Evolutionary conservation across 208 protist species (phyloP).

Genomic region (Acanthamoeba castellanii): DNA sequence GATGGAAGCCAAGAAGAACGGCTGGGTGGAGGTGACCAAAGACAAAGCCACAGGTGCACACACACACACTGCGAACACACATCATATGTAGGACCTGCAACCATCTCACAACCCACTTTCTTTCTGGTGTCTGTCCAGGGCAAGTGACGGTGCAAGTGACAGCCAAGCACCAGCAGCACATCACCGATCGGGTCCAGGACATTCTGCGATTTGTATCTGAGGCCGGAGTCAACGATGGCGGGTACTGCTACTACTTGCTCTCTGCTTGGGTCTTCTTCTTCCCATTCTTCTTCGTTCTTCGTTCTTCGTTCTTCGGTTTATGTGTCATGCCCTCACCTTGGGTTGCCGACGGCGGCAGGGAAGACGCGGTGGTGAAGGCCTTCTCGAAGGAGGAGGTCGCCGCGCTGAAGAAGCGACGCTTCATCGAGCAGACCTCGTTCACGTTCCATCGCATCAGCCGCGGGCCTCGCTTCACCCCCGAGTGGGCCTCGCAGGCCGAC

Average conservation of each 20-base stretch:
- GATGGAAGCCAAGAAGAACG: conserved; percentile 72
- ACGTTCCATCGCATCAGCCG: conserved; percentile 21
- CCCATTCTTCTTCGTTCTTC: neutral
- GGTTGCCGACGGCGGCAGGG: neutral
- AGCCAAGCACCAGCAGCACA: neutral
- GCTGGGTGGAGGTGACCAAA: conserved; percentile 68
- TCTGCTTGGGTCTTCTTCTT: neutral
- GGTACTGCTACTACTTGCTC: neutral
- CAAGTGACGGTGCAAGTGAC: neutral
- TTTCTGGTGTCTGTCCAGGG: neutral
- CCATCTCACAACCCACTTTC: neutral
- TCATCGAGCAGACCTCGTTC: conserved; percentile 58
- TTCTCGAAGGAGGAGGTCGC: conserved; percentile 66
- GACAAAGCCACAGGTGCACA: conserved; percentile 13
- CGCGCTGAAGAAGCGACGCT: conserved; percentile 41
- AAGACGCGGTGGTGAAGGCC: conserved; percentile 17
- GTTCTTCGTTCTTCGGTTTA: neutral
- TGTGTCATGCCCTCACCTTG: neutral
- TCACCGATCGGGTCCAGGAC: neutral
- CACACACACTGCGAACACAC: neutral
- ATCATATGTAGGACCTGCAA: too few relatives aligned
- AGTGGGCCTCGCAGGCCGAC: conserved; percentile 29
- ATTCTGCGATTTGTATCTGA: neutral
- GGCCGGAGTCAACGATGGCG: neutral
- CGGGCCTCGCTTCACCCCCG: neutral